These are phyloP conservation scores for Anisogramma anomala DNA, from an alignment of 2,329 filamentous ascomycete genomes.

Conservation along the genomic window DNA sequence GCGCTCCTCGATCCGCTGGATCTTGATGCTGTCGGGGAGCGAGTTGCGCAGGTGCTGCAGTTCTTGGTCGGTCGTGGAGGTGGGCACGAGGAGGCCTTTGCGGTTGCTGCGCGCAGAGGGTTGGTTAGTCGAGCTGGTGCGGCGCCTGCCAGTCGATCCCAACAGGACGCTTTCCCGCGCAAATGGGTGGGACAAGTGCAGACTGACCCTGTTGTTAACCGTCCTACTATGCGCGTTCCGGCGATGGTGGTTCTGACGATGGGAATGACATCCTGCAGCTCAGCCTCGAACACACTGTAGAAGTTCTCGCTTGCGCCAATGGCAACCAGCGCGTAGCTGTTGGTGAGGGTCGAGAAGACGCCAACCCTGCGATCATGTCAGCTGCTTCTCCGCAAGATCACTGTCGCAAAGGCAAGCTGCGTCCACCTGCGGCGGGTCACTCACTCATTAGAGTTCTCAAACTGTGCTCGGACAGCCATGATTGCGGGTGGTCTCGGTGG, in stretches of 20 bases:
- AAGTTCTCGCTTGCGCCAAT: constrained; percentile 97
- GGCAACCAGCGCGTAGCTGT: constrained; percentile 90
- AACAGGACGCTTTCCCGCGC: neutral
- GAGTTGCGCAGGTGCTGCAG: constrained; percentile 93
- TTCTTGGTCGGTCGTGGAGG: constrained; percentile 94
- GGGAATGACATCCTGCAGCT: constrained; percentile 93
- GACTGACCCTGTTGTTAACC: constrained; percentile 77
- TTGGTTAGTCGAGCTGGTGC: constrained; percentile 13
- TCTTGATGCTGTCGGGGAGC: constrained; percentile 81
- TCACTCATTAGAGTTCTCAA: constrained; percentile 87
- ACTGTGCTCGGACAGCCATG: constrained; percentile 63
- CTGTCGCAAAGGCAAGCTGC: constrained; percentile 1
- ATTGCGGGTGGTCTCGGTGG: constrained; percentile 19
- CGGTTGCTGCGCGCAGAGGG: constrained; percentile 54
- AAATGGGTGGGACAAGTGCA: neutral
- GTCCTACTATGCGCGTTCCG: constrained; percentile 89
- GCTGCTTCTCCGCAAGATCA: constrained; percentile 10
- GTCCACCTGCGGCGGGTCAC: constrained; percentile 19
- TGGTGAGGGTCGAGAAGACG: constrained; percentile 93
- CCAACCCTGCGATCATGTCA: constrained; percentile 56
- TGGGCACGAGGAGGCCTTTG: constrained; percentile 91
- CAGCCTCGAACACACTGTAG: constrained; percentile 96
- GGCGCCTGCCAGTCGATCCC: neutral
- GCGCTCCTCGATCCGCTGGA: constrained; percentile 95
- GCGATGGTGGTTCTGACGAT: constrained; percentile 96